phyloP scores from a whole-genome alignment of 2,329 filamentous ascomycete species.

The Magnaporthiopsis poae region DNA sequence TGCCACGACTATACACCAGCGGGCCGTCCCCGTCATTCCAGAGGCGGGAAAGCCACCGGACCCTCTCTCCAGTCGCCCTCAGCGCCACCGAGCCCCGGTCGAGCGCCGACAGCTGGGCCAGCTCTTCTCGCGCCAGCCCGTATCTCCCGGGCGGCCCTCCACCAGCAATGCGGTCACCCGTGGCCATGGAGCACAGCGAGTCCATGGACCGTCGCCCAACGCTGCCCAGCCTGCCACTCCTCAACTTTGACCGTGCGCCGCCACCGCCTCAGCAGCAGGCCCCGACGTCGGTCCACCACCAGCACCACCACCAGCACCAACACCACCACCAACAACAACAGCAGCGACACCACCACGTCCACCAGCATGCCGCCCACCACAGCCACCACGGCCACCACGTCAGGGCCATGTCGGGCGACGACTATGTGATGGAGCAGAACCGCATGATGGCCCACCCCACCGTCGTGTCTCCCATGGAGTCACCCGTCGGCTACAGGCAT shows the following conservation, averaged over 20 bases:
- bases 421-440: constrained; percentile 8
- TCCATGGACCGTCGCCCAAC: constrained; percentile 26
- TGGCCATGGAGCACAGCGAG: constrained; percentile 24
- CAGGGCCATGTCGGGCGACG: constrained; percentile 5
- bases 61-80: constrained; percentile 10
- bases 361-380: constrained; percentile 5
- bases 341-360: constrained; percentile 4
- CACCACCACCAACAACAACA: neutral
- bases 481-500: constrained; percentile 23
- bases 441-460: constrained; percentile 19
- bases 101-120: constrained; percentile 27
- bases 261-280: constrained; percentile 16
- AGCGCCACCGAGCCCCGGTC: constrained; percentile 12
- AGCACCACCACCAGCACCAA: neutral
- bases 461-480: constrained; percentile 22
- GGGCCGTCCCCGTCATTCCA: constrained; percentile 9
- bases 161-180: constrained; percentile 22
- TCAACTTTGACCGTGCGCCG: constrained; percentile 28
- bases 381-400: constrained; percentile 6
- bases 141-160: constrained; percentile 21
- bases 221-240: constrained; percentile 32
- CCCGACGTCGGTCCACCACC: neutral
- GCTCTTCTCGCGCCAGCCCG: constrained; percentile 25
- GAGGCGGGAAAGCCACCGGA: constrained; percentile 23
- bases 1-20: constrained; percentile 36